phyloP scores from a whole-genome alignment of 2,329 filamentous ascomycete species.

The Cladosporium sp. region DNA sequence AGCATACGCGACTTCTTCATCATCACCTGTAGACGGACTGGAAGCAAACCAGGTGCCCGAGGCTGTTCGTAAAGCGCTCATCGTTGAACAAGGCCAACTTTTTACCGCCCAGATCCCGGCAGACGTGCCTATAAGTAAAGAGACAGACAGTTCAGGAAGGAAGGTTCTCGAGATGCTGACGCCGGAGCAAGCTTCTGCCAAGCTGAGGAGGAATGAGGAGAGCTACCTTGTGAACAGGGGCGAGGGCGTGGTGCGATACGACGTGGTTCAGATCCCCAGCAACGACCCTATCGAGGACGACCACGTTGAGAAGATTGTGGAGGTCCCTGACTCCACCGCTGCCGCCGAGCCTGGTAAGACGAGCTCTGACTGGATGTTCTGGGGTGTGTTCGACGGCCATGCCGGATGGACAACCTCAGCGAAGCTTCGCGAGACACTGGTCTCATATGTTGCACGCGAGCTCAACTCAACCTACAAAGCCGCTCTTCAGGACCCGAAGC shows the following conservation, averaged over 20 bases:
- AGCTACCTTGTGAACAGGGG: slow-evolving; percentile 87
- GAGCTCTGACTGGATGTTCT: slow-evolving; percentile 97
- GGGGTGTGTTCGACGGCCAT: slow-evolving; percentile 97
- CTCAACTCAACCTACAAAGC: slow-evolving; percentile 87
- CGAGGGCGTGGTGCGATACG: slow-evolving; percentile 87
- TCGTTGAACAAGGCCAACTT: slow-evolving; percentile 85
- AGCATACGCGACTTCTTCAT: slow-evolving; percentile 21
- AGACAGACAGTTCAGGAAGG: slow-evolving; percentile 75
- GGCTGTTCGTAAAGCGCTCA: slow-evolving; percentile 61
- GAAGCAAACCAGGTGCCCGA: slow-evolving; percentile 43
- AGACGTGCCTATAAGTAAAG: slow-evolving; percentile 82
- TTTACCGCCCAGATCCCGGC: slow-evolving; percentile 82
- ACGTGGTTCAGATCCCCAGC: slow-evolving; percentile 88
- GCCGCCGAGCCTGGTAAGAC: slow-evolving; percentile 51
- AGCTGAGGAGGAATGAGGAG: slow-evolving; percentile 82
- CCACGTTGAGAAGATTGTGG: slow-evolving; percentile 95
- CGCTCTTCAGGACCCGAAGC: slow-evolving; percentile 52
- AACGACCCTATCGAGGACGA: slow-evolving; percentile 99
- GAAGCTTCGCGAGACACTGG: slow-evolving; percentile 86
- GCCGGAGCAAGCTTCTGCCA: slow-evolving; percentile 86
- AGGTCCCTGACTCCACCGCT: slow-evolving; percentile 63
- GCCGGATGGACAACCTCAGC: slow-evolving; percentile 98
- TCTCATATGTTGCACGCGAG: slow-evolving; percentile 87
- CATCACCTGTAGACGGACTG: slow-evolving; percentile 19
- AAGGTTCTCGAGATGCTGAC: slow-evolving; percentile 95